Evolutionary conservation across 2,329 filamentous ascomycete genomes (phyloP).

Genomic region (Blumeria hordei): DNA sequence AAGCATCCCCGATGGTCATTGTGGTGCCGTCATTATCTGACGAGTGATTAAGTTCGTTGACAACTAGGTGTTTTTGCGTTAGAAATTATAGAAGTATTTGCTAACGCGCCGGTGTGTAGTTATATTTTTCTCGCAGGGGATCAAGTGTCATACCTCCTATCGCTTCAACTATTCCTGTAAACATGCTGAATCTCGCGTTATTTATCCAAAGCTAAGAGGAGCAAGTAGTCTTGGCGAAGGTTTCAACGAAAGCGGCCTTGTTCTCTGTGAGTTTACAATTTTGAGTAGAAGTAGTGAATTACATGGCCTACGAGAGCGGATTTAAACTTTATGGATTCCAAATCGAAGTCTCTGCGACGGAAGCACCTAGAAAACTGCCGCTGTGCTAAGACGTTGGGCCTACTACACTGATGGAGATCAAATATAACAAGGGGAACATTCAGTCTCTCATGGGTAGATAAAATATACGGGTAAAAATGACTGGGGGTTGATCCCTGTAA

Average conservation of each 20-base stretch:
- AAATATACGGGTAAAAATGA: not conserved
- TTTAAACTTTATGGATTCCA: too few relatives aligned
- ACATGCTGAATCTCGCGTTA: not conserved
- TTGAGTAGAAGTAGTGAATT: too few relatives aligned
- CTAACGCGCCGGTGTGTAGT: not conserved
- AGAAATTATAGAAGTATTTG: slow-evolving; percentile 1
- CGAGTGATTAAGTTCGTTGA: slow-evolving; percentile 57
- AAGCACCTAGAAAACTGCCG: too few relatives aligned
- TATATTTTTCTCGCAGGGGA: not conserved
- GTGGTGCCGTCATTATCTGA: slow-evolving; percentile 75
- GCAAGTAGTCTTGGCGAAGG: too few relatives aligned
- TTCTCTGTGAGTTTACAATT: too few relatives aligned
- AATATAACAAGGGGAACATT: too few relatives aligned
- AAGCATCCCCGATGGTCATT: slow-evolving; percentile 54
- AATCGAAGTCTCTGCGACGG: too few relatives aligned
- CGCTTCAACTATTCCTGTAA: slow-evolving; percentile 3
- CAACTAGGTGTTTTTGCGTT: slow-evolving; percentile 27
- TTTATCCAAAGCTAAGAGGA: too few relatives aligned
- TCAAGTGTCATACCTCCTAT: slow-evolving; percentile 2
- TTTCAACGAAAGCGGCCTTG: too few relatives aligned
- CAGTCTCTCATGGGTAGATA: not conserved
- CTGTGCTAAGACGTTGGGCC: too few relatives aligned
- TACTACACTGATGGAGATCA: too few relatives aligned
- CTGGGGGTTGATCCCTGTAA: not conserved
- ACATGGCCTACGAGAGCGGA: too few relatives aligned